These are phyloP conservation scores for Dothideomycetidae sp. DNA, from an alignment of 2,329 filamentous ascomycete species.

Conservation along the genomic window DNA sequence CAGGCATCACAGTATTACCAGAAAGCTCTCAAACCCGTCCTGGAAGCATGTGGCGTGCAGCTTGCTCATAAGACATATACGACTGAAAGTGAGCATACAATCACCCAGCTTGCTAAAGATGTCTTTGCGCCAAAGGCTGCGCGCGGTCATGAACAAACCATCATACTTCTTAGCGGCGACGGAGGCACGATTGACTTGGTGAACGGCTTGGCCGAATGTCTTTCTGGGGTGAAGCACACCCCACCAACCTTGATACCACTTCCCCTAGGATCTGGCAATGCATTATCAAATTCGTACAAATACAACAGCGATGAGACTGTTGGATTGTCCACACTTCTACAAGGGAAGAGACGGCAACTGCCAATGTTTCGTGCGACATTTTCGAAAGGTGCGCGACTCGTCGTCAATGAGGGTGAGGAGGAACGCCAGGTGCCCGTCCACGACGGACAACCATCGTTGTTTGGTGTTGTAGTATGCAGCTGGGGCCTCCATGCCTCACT, in stretches of 20 bases:
- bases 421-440: constrained; percentile 23
- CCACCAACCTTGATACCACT: constrained; percentile 44
- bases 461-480: constrained; percentile 73
- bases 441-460: constrained; percentile 25
- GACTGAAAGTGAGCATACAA: constrained; percentile 40
- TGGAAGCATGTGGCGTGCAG: constrained; percentile 28
- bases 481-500: constrained; percentile 83
- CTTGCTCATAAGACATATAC: constrained; percentile 41
- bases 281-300: constrained; percentile 32
- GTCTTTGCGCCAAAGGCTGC: constrained; percentile 37
- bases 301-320: constrained; percentile 26
- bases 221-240: constrained; percentile 18
- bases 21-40: constrained; percentile 25
- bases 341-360: constrained; percentile 23
- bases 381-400: constrained; percentile 29
- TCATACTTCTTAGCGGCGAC: constrained; percentile 76
- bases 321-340: constrained; percentile 27
- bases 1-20: constrained; percentile 28
- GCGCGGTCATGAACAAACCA: constrained; percentile 37
- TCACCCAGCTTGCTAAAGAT: constrained; percentile 46
- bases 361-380: constrained; percentile 32
- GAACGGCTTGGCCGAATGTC: constrained; percentile 43
- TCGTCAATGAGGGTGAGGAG: constrained; percentile 31
- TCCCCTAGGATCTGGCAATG: constrained; percentile 39
- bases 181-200: constrained; percentile 73